These are phyloP conservation scores for Scalesia atractyloides DNA, from an alignment of 129 eudicot genomes.

Conservation along the genomic window DNA sequence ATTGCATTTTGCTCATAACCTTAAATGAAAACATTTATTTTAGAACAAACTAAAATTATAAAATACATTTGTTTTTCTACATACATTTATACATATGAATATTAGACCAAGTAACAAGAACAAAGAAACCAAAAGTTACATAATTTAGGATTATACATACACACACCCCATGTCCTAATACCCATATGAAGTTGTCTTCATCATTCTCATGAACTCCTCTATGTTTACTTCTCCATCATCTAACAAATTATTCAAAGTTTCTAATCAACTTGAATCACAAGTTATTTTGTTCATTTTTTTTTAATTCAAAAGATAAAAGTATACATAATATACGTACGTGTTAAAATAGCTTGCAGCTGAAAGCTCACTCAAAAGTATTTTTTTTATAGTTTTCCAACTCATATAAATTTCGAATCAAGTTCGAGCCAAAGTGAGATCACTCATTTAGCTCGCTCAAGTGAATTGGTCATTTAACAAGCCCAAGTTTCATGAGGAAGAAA, in stretches of 20 bases:
- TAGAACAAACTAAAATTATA: not conserved
- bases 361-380: too few species aligned
- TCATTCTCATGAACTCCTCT: conserved; percentile 85
- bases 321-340: too few species aligned
- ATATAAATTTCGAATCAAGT: too few species aligned
- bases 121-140: not conserved
- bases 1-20: not conserved
- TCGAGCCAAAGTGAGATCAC: too few species aligned
- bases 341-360: too few species aligned
- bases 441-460: too few species aligned
- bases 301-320: too few species aligned
- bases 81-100: not conserved
- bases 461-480: too few species aligned
- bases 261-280: not conserved
- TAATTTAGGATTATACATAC: not conserved
- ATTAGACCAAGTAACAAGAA: conserved; percentile 2
- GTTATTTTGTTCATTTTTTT: not conserved
- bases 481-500: too few species aligned
- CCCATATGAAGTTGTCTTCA: conserved; percentile 75
- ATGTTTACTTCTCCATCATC: conserved; percentile 76
- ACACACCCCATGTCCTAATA: conserved; percentile 14
- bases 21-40: too few species aligned
- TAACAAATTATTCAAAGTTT: conserved; percentile 26
- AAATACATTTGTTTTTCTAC: not conserved
- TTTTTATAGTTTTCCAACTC: too few species aligned